Base-by-base conservation (phyloP, 345 rosid genomes). In the Eucalyptus erythrocorys region DNA sequence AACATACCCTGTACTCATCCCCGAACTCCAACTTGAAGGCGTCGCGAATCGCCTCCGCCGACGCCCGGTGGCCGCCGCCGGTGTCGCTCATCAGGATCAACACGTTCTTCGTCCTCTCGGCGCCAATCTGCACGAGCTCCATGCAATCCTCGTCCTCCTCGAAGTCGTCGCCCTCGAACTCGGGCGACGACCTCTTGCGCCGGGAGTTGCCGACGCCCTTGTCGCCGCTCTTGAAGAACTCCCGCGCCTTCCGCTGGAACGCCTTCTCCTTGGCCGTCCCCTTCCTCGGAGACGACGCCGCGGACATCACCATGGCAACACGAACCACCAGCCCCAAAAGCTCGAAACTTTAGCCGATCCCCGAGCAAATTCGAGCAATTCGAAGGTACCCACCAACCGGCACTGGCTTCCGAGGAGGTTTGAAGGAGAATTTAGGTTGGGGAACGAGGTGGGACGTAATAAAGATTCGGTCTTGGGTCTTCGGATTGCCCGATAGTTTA, bases 61-160 rank as follows among this genome's bases (percentile, higher is more conserved):
- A 97, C 86, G 99, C 99, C 64, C 99, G 94, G 89, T 98, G 99
- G 26, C 99, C 99, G 0, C 99, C 99, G 4, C 99, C 99, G 7
- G 99, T 98, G 26, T 98, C 99, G 87, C 99, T 98, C 99, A 98
- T 98, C 88, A 98, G 96, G 86, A 98, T 98, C 94, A 98, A 86
- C 40, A 98, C 96, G 86, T 92, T 97, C 92, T 98, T 98, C 32
- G 96, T 95, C 93, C 98, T 95, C 88, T 94, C 95, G 2, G 98
- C 98, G 45, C 98, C 99, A 91, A 98, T 95, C 92, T 98, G 98
- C 51, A 92, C 93, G 15, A 98, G 95, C 93, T 94, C 98, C 96
- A 95, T 90, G 51, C 93, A 95, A 19, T 94, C 97, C 79, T 86
- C 89, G 49, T 80, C 82, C 6, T 94, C 98, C 91, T 94, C 95